A percentile compares a stretch with the other conserved stretches of the same genome.
phyloP scores from a whole-genome alignment of 2,329 filamentous ascomycete species.

The Aspergillus neotritici region DNA sequence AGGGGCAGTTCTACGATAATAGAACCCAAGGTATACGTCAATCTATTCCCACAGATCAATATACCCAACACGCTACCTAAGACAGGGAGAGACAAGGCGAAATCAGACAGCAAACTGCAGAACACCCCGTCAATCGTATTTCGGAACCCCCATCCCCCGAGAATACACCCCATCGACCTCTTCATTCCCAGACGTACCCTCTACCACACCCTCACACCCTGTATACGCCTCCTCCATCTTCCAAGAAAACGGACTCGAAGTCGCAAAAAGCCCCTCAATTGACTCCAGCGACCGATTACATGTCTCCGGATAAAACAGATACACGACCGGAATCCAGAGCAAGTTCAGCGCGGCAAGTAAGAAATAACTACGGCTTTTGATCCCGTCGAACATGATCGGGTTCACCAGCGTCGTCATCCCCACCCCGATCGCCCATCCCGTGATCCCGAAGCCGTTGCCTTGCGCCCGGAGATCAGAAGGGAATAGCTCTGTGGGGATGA shows the following conservation, averaged over 20 bases:
- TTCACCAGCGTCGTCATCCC: conserved; percentile 51
- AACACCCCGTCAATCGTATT: too few relatives aligned
- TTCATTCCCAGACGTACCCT: neutral
- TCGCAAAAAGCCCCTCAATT: conserved; percentile 48
- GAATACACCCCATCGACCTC: neutral
- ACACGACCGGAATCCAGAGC: conserved; percentile 48
- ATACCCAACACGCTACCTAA: too few relatives aligned
- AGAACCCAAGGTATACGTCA: too few relatives aligned
- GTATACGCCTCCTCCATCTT: conserved; percentile 42
- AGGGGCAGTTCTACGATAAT: too few relatives aligned
- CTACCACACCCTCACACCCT: conserved; percentile 26
- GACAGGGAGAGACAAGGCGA: too few relatives aligned
- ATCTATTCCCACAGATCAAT: too few relatives aligned
- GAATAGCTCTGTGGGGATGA: conserved; percentile 53
- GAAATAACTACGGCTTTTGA: conserved; percentile 47
- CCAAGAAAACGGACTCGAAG: conserved; percentile 41
- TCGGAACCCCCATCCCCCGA: too few relatives aligned
- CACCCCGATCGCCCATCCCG: conserved; percentile 55
- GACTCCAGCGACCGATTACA: conserved; percentile 47
- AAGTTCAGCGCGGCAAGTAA: conserved; percentile 50
- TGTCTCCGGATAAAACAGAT: conserved; percentile 52
- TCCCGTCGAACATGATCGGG: conserved; percentile 46
- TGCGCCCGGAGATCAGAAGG: conserved; percentile 53
- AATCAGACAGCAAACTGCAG: too few relatives aligned
- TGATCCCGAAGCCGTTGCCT: conserved; percentile 55